Conservation (phyloP, 2,329 filamentous ascomycete genomes). For the Claviceps maximensis region DNA sequence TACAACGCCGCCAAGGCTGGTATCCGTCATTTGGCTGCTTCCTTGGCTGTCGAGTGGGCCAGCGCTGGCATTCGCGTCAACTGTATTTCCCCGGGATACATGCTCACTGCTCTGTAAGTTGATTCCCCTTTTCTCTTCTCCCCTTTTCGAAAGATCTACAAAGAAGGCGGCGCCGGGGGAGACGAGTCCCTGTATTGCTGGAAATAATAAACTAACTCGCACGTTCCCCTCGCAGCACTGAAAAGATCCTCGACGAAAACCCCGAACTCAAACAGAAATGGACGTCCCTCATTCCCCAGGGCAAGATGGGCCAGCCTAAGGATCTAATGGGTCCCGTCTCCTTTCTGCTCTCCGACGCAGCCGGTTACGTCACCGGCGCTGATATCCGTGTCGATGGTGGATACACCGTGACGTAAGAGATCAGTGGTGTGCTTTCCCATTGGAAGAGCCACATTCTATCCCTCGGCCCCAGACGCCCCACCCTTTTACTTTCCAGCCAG, state of each 20-base stretch:
- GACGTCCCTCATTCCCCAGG: constrained; percentile 83
- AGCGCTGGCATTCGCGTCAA: constrained; percentile 80
- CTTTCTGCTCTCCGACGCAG: constrained; percentile 71
- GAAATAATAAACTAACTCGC: no score
- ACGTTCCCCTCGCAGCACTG: constrained; percentile 50
- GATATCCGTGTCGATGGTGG: constrained; percentile 76
- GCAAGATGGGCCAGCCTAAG: constrained; percentile 83
- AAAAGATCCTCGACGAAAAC: constrained; percentile 90
- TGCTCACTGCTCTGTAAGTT: constrained; percentile 85
- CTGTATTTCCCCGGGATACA: constrained; percentile 90
- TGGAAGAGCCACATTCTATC: no score
- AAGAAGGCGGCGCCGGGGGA: no score
- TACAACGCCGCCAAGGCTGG: constrained; percentile 93
- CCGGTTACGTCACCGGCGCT: constrained; percentile 56
- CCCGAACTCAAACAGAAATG: constrained; percentile 81
- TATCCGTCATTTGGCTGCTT: constrained; percentile 75
- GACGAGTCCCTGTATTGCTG: no score
- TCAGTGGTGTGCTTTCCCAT: no score
- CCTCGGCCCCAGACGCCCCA: no score
- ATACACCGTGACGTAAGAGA: constrained; percentile 61
- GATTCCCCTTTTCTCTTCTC: constrained; percentile 5
- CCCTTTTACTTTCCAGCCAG: no score
- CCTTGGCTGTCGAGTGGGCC: constrained; percentile 89
- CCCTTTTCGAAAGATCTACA: background rate
- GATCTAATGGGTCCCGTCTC: constrained; percentile 90